Evolutionary conservation across 2,329 filamentous ascomycete species (phyloP).

Genomic region (Purpureocillium lavendulum): DNA sequence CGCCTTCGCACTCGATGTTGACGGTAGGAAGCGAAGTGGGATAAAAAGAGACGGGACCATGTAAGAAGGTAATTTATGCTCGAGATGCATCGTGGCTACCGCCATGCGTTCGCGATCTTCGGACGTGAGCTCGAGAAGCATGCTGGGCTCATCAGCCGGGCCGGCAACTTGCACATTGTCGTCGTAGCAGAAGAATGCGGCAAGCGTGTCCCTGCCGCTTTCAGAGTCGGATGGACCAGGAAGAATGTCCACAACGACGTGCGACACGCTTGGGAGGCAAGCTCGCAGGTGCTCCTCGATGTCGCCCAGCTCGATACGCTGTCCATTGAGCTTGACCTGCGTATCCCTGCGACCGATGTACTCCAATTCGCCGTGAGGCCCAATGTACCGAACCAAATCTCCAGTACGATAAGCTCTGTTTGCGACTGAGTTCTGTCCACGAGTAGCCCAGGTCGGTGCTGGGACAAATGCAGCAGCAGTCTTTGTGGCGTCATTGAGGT

Average conservation of each 20-base stretch:
- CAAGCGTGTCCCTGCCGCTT: not conserved
- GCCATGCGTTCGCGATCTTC: not conserved
- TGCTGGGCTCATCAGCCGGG: not conserved
- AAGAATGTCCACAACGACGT: not conserved
- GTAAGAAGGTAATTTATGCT: not conserved
- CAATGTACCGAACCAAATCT: not conserved
- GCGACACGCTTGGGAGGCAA: not conserved
- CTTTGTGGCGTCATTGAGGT: not conserved
- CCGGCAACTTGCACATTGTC: not conserved
- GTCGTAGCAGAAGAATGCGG: not conserved
- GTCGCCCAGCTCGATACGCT: slow-evolving; percentile 1
- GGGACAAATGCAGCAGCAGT: not conserved
- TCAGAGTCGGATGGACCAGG: not conserved
- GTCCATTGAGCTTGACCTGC: slow-evolving; percentile 1
- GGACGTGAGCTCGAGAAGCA: not conserved
- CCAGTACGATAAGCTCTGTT: not conserved
- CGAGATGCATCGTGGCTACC: not conserved
- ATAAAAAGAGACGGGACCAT: slow-evolving; percentile 1
- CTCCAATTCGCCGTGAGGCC: not conserved
- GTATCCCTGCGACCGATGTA: not conserved
- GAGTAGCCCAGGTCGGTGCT: not conserved
- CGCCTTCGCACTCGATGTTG: not conserved
- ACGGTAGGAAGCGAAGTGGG: not conserved
- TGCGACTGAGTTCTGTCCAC: not conserved
- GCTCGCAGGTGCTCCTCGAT: slow-evolving; percentile 1